Percentiles rank a stretch among this genome's conserved stretches.
Evolutionary conservation across 225 moss, liverwort and hornwort species (phyloP).

Genomic region (Sphagnum contortum): DNA sequence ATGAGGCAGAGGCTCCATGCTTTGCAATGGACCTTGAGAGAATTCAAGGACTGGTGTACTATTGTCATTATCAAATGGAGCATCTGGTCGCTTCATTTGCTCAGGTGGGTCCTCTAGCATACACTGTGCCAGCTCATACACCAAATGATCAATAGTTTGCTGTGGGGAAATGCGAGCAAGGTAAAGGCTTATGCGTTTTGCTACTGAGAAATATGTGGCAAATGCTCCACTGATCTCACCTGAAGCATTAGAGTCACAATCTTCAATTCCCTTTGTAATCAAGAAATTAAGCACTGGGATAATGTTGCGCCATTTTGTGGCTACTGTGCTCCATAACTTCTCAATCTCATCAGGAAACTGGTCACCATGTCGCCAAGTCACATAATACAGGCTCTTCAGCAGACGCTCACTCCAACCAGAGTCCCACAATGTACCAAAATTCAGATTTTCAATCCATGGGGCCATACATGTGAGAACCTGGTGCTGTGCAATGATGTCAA

Average conservation of each 20-base stretch:
- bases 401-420: conserved; percentile 98
- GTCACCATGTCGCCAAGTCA: conserved; percentile 98
- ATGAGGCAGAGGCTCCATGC: conserved; percentile 60
- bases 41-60: conserved; percentile 68
- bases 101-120: conserved; percentile 98
- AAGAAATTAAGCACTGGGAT: conserved; percentile 97
- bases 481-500: conserved; percentile 98
- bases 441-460: conserved; percentile 98
- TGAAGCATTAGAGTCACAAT: conserved; percentile 97
- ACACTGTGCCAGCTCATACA: conserved; percentile 84
- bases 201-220: conserved; percentile 97
- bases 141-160: conserved; percentile 98
- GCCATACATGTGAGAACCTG: conserved; percentile 99
- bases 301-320: conserved; percentile 93
- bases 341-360: conserved; percentile 99
- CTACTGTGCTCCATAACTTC: conserved; percentile 98
- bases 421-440: conserved; percentile 69
- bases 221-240: conserved; percentile 98
- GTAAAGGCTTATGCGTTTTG: conserved; percentile 93
- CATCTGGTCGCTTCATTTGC: conserved; percentile 67
- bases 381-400: conserved; percentile 91
- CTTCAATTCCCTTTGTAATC: conserved; percentile 97
- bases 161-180: conserved; percentile 96
- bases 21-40: conserved; percentile 91
- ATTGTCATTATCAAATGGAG: conserved; percentile 57